Base-by-base conservation (phyloP, 768 basidiomycete species). In the Suillus alpinus region DNA sequence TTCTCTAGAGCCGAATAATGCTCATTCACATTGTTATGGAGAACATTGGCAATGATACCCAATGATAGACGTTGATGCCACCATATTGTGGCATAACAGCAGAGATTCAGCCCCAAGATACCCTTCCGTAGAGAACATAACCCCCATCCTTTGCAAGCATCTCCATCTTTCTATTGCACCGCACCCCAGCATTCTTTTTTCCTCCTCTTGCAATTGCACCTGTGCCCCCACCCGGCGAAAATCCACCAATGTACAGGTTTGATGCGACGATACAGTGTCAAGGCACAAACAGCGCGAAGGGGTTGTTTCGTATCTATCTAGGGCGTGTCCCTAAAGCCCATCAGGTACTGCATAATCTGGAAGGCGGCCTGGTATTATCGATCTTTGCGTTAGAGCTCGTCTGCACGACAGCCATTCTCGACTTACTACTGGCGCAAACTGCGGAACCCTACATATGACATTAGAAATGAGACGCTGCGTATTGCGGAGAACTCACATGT, bases 201-300 rank as follows among this genome's bases (percentile, higher is more conserved):
- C 14, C 37, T 12, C 7, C 43, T 36, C 44, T 57, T 41, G 46
- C 37, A 53, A 76, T 77, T 59, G 74, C 67, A 18, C 74, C 70
- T 34, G 73, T 76, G 4, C 80, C 82, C 83, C 83, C 85, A 86
- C 70, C 87, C 83, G n/a, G 86, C 87, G 50, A 75, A 67, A 85
- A 89, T 0, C 87, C 87, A 3, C 87, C 87, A 14, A 89, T 75
- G 57, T 78, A 86, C 13, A 80, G 69, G 61, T 79, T 82, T 0
- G 86, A 83, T 0, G 86, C 85, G 14, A 89, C 81, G 55, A 91
- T 80, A 37, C 88, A 83, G 66, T 90, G 89, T 62, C 88, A 91
- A 0, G 88, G 88, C 5, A 90, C 78, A 59, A 76, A 80, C 0
- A 87, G 88, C 4, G 81, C 79, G 68, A 89, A 90, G 0, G 88